Percentiles rank a stretch among this genome's conserved stretches.
phyloP scores from a whole-genome alignment of 2,329 filamentous ascomycete genomes.

The Fusarium miscanthi region DNA sequence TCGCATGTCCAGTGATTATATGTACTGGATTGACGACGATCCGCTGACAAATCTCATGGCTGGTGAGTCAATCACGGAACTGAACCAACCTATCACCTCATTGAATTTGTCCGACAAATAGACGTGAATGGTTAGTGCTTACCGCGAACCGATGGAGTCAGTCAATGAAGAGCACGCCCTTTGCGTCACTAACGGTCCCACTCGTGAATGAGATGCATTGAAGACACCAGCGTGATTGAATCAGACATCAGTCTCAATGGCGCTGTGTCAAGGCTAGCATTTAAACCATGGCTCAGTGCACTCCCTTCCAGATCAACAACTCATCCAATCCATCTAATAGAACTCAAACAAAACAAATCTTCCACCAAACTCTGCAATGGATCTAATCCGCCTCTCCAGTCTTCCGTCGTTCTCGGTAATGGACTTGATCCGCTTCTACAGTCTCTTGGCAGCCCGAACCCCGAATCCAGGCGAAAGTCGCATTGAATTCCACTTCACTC shows the following conservation, averaged over 20 bases:
- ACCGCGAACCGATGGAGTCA: accelerated
- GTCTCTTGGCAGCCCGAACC: no score
- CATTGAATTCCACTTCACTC: not conserved
- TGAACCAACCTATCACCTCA: not conserved
- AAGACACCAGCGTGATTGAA: accelerated
- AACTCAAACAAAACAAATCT: not conserved
- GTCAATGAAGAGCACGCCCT: not conserved
- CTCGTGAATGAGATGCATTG: not conserved
- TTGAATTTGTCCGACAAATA: not conserved
- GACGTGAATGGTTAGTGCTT: not conserved
- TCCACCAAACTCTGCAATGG: not conserved
- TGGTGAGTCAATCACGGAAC: not conserved
- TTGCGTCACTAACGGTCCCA: not conserved
- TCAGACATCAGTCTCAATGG: not conserved
- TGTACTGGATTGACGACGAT: not conserved
- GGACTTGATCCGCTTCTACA: not conserved
- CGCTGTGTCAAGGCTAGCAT: not conserved
- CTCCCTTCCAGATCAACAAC: accelerated
- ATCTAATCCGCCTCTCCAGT: not conserved
- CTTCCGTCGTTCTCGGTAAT: no score
- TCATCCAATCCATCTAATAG: accelerated
- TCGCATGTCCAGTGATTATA: not conserved
- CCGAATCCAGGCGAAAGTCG: not conserved
- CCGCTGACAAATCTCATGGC: not conserved
- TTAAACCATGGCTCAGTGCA: accelerated